These are phyloP conservation scores for Fusarium lyarnte DNA, from an alignment of 2,329 filamentous ascomycete genomes.

Conservation along the genomic window DNA sequence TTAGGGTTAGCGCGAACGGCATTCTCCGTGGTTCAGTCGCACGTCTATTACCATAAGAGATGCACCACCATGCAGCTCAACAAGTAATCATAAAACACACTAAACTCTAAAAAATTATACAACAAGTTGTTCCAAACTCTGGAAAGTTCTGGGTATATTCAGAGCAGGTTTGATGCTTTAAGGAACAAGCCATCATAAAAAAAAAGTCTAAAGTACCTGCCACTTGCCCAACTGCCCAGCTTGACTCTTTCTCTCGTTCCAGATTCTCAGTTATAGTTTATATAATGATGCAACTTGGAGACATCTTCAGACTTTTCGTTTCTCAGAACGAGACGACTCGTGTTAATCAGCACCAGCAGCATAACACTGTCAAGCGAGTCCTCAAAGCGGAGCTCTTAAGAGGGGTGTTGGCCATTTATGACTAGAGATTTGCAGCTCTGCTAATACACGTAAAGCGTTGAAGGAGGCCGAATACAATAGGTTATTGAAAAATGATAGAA, in stretches of 20 bases:
- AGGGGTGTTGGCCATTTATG: fast-evolving
- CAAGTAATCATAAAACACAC: neutral
- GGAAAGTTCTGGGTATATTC: fast-evolving
- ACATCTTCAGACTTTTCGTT: fast-evolving
- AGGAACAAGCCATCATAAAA: neutral
- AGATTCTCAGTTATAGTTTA: too few species aligned
- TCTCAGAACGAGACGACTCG: too few species aligned
- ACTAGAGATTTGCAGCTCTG: neutral
- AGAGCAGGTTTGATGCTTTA: neutral
- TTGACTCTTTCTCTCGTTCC: too few species aligned
- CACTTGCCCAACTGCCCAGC: neutral
- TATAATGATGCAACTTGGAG: neutral
- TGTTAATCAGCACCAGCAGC: neutral
- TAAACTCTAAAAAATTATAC: too few species aligned
- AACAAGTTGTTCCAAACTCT: too few species aligned
- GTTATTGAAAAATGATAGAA: fast-evolving
- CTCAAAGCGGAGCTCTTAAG: neutral
- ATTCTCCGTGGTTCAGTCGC: neutral
- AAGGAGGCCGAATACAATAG: fast-evolving
- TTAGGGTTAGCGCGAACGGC: neutral
- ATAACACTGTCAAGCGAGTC: neutral
- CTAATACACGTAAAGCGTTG: fast-evolving
- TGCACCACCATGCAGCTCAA: too few species aligned
- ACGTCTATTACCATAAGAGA: neutral
- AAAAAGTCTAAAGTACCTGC: too few species aligned